Evolutionary conservation across 805 yeast species (phyloP).

Genomic region (Ogataea trehalophila): DNA sequence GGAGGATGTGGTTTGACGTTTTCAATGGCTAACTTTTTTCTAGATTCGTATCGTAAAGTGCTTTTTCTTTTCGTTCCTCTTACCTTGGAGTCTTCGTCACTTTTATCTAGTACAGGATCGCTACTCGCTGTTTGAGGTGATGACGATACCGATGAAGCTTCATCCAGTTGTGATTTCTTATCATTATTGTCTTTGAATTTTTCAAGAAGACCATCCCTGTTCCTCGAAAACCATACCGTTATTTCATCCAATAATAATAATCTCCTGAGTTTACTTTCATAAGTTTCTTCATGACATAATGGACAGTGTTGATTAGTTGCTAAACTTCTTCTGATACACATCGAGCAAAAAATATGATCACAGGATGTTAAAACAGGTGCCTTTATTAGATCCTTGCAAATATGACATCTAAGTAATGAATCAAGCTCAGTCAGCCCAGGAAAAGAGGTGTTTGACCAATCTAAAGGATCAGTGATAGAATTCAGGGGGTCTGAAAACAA

Average conservation of each 20-base stretch:
- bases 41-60: no score
- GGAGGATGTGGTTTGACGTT: neutral
- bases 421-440: slow-evolving; percentile 63
- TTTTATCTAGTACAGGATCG: slow-evolving; percentile 1
- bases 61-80: no score
- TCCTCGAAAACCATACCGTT: slow-evolving; percentile 43
- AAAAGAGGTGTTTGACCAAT: slow-evolving; percentile 52
- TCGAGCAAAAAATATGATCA: slow-evolving; percentile 85
- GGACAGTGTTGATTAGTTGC: slow-evolving; percentile 67
- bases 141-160: no score
- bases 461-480: slow-evolving; percentile 61
- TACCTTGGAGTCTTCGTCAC: slow-evolving; percentile 6
- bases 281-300: slow-evolving; percentile 63
- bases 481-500: slow-evolving; percentile 18
- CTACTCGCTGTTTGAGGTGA: no score
- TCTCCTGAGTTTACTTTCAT: slow-evolving; percentile 64
- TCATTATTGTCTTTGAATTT: slow-evolving; percentile 19
- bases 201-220: slow-evolving; percentile 38
- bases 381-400: slow-evolving; percentile 75
- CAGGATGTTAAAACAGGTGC: slow-evolving; percentile 85
- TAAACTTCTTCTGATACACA: slow-evolving; percentile 73
- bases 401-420: slow-evolving; percentile 71
- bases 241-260: slow-evolving; percentile 71
- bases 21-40: neutral
- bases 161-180: slow-evolving; percentile 4